Evolutionary conservation across 768 basidiomycete genomes (phyloP).

Genomic region (Phylloporus scabripes): DNA sequence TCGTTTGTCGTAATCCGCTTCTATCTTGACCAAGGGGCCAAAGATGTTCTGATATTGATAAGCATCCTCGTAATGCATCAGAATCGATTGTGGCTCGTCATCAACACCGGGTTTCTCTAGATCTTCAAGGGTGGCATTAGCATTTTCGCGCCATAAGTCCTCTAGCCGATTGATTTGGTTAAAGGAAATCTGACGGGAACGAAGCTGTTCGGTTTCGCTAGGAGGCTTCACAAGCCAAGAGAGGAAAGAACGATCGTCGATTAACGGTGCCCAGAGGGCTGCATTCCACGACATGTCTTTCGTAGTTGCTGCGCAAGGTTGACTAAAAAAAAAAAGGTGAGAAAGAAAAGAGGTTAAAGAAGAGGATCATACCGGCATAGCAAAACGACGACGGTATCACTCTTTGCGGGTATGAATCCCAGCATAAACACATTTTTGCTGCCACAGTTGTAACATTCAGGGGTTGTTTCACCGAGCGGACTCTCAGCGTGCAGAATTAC

Average conservation of each 20-base stretch:
- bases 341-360: background rate
- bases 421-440: constrained; percentile 99
- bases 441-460: constrained; percentile 99
- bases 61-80: constrained; percentile 93
- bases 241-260: constrained; percentile 97
- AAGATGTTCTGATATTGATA: constrained; percentile 99
- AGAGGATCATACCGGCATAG: constrained; percentile 72
- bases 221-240: constrained; percentile 99
- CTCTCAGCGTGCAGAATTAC: constrained; percentile 94
- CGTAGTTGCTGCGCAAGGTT: constrained; percentile 95
- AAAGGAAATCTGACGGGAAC: constrained; percentile 95
- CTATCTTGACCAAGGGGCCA: constrained; percentile 98
- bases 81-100: constrained; percentile 91
- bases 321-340: constrained; percentile 41
- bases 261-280: constrained; percentile 94
- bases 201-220: constrained; percentile 90
- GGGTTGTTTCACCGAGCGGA: constrained; percentile 93
- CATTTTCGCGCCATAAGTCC: constrained; percentile 96
- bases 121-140: constrained; percentile 91
- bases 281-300: constrained; percentile 99
- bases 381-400: constrained; percentile 96
- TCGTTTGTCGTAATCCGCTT: constrained; percentile 97
- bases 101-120: constrained; percentile 96
- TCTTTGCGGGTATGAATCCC: constrained; percentile 98
- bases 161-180: constrained; percentile 96